Percentiles rank a stretch among this genome's conserved stretches.
Evolutionary conservation across 345 rosid genomes (phyloP).

Genomic region (Sonneratia alba): DNA sequence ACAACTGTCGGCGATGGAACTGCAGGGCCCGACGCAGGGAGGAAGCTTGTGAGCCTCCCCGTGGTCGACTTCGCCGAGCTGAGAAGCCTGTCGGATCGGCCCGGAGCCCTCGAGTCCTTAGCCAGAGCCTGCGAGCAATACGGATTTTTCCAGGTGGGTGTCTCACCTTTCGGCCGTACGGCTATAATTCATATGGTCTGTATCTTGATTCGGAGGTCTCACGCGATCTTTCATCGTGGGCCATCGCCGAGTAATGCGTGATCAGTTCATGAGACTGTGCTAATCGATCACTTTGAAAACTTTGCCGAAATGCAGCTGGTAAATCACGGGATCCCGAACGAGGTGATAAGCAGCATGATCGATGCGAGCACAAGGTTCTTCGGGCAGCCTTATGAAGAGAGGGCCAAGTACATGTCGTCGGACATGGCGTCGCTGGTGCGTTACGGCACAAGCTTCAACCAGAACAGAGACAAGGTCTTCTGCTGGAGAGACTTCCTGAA

Average conservation of each 20-base stretch:
- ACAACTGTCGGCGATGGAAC: background rate
- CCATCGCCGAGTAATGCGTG: too few species aligned
- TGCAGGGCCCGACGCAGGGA: background rate
- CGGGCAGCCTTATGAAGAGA: slow-evolving; percentile 58
- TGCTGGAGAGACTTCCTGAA: slow-evolving; percentile 94
- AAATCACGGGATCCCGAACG: slow-evolving; percentile 57
- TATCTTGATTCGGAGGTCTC: background rate
- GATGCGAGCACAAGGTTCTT: slow-evolving; percentile 62
- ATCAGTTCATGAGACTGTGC: too few species aligned
- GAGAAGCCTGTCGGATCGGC: slow-evolving; percentile 38
- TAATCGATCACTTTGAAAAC: too few species aligned
- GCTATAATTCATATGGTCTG: too few species aligned
- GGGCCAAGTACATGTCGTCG: slow-evolving; percentile 68
- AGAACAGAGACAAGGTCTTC: slow-evolving; percentile 67
- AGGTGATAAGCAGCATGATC: slow-evolving; percentile 44
- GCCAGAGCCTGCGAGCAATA: slow-evolving; percentile 54
- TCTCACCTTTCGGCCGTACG: background rate
- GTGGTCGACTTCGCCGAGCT: slow-evolving; percentile 61
- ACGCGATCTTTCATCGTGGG: too few species aligned
- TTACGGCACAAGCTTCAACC: slow-evolving; percentile 89
- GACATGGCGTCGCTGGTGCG: slow-evolving; percentile 65
- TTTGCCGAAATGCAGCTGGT: slow-evolving; percentile 38
- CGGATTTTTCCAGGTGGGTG: slow-evolving; percentile 72
- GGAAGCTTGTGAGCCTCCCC: slow-evolving; percentile 42
- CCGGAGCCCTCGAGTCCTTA: slow-evolving; percentile 38